Evolutionary conservation across 768 basidiomycete species (phyloP).

Genomic region (Lactarius sanguifluus): DNA sequence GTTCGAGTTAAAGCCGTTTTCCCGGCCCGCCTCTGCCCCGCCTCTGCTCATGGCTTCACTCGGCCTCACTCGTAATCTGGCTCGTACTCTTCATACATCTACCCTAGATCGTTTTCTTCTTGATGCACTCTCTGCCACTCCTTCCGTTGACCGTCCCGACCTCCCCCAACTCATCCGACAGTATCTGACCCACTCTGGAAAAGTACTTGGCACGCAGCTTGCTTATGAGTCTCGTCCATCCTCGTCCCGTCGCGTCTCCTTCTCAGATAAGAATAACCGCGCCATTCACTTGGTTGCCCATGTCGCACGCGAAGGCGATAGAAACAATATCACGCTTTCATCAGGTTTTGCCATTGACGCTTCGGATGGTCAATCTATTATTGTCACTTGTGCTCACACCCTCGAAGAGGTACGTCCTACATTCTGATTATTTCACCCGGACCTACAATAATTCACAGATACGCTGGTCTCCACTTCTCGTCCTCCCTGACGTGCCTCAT

Average conservation of each 20-base stretch:
- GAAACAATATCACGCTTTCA: slow-evolving; percentile 50
- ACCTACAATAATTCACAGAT: slow-evolving; percentile 33
- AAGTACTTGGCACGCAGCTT: slow-evolving; percentile 43
- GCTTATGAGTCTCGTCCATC: slow-evolving; percentile 53
- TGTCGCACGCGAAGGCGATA: slow-evolving; percentile 40
- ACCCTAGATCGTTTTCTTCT: slow-evolving; percentile 23
- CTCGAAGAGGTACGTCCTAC: slow-evolving; percentile 51
- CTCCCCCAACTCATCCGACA: slow-evolving; percentile 43
- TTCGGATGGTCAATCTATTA: slow-evolving; percentile 36
- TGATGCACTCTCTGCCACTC: slow-evolving; percentile 13
- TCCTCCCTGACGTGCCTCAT: slow-evolving; percentile 17
- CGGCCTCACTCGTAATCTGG: neutral
- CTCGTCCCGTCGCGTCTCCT: slow-evolving; percentile 34
- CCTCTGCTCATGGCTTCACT: neutral
- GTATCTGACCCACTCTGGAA: slow-evolving; percentile 44
- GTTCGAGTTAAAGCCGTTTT: slow-evolving; percentile 8
- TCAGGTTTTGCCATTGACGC: slow-evolving; percentile 57
- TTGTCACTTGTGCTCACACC: slow-evolving; percentile 63
- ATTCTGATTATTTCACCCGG: slow-evolving; percentile 3
- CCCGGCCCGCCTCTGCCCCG: slow-evolving; percentile 1
- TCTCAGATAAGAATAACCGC: slow-evolving; percentile 18
- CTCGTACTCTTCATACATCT: neutral
- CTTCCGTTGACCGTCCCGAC: slow-evolving; percentile 12
- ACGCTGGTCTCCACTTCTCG: slow-evolving; percentile 38
- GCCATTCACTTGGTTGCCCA: slow-evolving; percentile 55